Evolutionary conservation across 2,329 filamentous ascomycete species (phyloP).

Genomic region (Nothophaeocryptopus gaeumannii): DNA sequence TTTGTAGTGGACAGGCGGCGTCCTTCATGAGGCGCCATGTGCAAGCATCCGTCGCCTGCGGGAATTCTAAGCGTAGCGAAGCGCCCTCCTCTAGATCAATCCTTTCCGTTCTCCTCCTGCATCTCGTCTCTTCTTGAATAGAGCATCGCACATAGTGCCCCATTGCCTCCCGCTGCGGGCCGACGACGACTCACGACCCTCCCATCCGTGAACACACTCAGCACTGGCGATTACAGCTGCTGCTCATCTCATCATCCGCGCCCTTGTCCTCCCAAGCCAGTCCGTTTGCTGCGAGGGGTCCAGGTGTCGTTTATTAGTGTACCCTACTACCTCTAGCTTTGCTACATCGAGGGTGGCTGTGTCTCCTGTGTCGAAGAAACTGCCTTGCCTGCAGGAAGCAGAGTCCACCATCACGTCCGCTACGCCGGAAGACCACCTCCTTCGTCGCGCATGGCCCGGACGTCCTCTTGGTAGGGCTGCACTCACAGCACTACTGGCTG

Average conservation of each 20-base stretch:
- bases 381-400: not conserved
- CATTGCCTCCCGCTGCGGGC: conserved; percentile 6
- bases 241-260: not conserved
- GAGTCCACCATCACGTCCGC: not conserved
- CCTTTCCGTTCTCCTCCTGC: too few relatives aligned
- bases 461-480: conserved; percentile 18
- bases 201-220: too few relatives aligned
- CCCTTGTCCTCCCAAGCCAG: not conserved
- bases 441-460: conserved; percentile 18
- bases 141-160: too few relatives aligned
- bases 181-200: not conserved
- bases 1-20: too few relatives aligned
- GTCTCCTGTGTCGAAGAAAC: conserved; percentile 11
- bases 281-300: not conserved
- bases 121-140: too few relatives aligned
- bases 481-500: too few relatives aligned
- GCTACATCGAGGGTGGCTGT: conserved; percentile 11
- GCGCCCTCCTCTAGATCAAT: too few relatives aligned
- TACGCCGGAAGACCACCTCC: conserved; percentile 8
- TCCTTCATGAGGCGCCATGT: too few relatives aligned
- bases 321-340: too few relatives aligned
- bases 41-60: too few relatives aligned
- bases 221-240: too few relatives aligned
- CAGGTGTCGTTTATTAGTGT: not conserved
- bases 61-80: too few relatives aligned